A percentile compares a stretch with the other conserved stretches of the same genome.
phyloP scores from a whole-genome alignment of 1,284 basidiomycete genomes.

The Naganishia sp. region DNA sequence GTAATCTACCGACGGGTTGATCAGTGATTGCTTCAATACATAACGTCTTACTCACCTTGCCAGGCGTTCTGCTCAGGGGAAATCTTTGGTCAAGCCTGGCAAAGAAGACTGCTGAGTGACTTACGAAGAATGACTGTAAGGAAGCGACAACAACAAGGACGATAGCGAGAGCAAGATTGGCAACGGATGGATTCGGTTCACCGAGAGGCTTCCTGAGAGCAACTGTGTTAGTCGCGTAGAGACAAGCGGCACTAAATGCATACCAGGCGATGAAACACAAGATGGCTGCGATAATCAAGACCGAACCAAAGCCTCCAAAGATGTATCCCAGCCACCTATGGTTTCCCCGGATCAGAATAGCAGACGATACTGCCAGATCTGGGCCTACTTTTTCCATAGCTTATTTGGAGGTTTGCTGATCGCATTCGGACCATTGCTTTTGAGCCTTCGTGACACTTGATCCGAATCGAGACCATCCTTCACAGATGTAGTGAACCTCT shows the following conservation, averaged over 20 bases:
- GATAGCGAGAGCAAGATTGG: constrained; percentile 57
- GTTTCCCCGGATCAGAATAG: background rate
- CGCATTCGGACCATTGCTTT: constrained; percentile 53
- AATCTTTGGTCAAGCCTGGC: too few species aligned
- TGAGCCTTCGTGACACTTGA: constrained; percentile 58
- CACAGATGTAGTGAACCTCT: constrained; percentile 58
- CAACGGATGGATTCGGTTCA: constrained; percentile 52
- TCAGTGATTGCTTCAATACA: constrained; percentile 25
- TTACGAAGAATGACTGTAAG: constrained; percentile 54
- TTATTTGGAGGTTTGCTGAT: constrained; percentile 53
- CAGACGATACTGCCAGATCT: too few species aligned
- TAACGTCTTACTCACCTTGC: constrained; percentile 46
- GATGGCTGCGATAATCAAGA: constrained; percentile 60
- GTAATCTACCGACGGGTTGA: constrained; percentile 43
- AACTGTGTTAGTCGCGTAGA: background rate
- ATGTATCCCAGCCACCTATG: constrained; percentile 54
- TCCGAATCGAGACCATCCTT: constrained; percentile 59
- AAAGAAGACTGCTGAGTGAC: background rate
- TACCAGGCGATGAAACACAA: constrained; percentile 57
- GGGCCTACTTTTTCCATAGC: constrained; percentile 47
- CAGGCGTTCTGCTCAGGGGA: constrained; percentile 50
- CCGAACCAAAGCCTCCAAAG: constrained; percentile 61
- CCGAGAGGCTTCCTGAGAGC: constrained; percentile 56
- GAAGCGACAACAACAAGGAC: constrained; percentile 56
- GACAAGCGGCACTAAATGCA: constrained; percentile 1